phyloP scores from a whole-genome alignment of 1,284 basidiomycete species.

The Apiotrichum mycotoxinovorans region DNA sequence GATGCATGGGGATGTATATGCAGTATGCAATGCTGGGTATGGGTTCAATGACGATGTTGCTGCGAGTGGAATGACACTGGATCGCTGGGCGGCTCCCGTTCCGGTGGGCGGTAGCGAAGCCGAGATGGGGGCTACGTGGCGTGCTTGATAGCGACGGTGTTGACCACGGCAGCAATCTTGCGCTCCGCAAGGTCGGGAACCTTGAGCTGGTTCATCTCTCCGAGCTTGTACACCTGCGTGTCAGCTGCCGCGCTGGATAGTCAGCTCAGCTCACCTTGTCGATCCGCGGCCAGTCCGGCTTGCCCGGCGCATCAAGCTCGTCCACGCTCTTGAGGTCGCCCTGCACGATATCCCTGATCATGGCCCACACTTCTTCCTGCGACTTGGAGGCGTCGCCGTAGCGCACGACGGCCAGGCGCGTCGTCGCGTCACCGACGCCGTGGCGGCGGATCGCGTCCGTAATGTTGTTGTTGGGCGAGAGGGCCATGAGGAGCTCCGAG shows the following conservation, averaged over 20 bases:
- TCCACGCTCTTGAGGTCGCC: slow-evolving; percentile 25
- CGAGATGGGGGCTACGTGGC: slow-evolving; percentile 50
- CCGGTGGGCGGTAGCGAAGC: not conserved
- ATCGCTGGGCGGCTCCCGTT: not conserved
- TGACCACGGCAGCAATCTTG: slow-evolving; percentile 65
- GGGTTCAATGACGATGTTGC: not conserved
- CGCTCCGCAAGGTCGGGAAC: slow-evolving; percentile 48
- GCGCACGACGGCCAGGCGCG: slow-evolving; percentile 68
- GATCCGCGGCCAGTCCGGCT: slow-evolving; percentile 60
- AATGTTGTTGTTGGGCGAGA: slow-evolving; percentile 85
- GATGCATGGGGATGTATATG: not conserved
- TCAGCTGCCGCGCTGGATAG: not conserved
- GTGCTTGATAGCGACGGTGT: slow-evolving; percentile 74
- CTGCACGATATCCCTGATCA: slow-evolving; percentile 58
- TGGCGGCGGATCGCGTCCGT: slow-evolving; percentile 79
- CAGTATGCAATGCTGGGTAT: slow-evolving; percentile 16
- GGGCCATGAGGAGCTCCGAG: slow-evolving; percentile 76
- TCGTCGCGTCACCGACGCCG: slow-evolving; percentile 68
- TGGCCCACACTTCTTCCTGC: slow-evolving; percentile 49
- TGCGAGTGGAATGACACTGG: not conserved
- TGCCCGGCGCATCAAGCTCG: slow-evolving; percentile 3
- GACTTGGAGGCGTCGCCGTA: slow-evolving; percentile 50
- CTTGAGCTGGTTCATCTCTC: slow-evolving; percentile 51
- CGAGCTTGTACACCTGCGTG: slow-evolving; percentile 70
- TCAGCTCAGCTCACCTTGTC: slow-evolving; percentile 60